phyloP scores from a whole-genome alignment of 164 flowering plant genomes.

The Vitis rupestris region DNA sequence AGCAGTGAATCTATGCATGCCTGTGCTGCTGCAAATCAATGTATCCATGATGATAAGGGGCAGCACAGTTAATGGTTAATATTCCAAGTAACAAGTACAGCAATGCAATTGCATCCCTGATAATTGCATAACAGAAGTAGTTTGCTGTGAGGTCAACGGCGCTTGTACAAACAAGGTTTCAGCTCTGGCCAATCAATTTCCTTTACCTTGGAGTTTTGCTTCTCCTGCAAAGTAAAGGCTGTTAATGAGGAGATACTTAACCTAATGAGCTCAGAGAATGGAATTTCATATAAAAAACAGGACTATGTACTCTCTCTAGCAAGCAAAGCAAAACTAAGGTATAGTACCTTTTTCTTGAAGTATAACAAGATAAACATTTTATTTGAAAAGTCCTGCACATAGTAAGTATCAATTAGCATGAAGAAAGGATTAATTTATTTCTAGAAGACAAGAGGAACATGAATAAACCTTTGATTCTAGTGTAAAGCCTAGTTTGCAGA shows the following conservation, averaged over 20 bases:
- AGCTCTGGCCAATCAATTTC: conserved; percentile 81
- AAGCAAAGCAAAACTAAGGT: no score
- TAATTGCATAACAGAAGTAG: neutral
- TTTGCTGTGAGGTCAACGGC: conserved; percentile 43
- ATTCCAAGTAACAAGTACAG: neutral
- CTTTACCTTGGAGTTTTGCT: conserved; percentile 29
- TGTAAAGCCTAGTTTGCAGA: conserved; percentile 72
- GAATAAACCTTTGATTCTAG: conserved; percentile 47
- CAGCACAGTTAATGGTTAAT: no score
- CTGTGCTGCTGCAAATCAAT: no score
- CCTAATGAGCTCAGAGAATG: neutral
- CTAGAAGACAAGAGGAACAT: neutral
- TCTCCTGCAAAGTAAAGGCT: conserved; percentile 36
- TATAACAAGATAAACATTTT: conserved; percentile 86
- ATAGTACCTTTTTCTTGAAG: conserved; percentile 69
- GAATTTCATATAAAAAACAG: neutral
- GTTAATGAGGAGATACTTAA: neutral
- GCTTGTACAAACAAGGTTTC: conserved; percentile 91
- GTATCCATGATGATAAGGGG: no score
- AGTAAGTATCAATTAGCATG: conserved; percentile 12
- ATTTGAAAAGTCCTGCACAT: conserved; percentile 85
- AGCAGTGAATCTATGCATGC: no score
- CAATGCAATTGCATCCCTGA: neutral
- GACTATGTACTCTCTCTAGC: neutral
- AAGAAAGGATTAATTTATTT: neutral